These are phyloP conservation scores for Populus tomentosa DNA, from an alignment of 441 rosid genomes.

Conservation along the genomic window DNA sequence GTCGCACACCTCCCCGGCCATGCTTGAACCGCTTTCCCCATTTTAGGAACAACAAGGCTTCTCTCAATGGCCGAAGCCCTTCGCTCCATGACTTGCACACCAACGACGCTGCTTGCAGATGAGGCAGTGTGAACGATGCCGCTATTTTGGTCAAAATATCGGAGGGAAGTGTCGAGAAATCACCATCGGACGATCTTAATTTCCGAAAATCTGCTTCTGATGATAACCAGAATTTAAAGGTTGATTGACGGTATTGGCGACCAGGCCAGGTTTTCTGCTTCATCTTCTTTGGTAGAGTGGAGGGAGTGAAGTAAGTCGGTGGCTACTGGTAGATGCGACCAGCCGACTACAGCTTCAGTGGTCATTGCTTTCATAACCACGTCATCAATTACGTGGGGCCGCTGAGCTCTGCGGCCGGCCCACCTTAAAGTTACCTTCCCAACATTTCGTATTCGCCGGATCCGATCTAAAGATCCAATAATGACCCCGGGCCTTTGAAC, in stretches of 20 bases:
- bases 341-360: no score
- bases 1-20: conserved; percentile 60
- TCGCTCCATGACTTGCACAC: conserved; percentile 83
- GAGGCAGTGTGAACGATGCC: conserved; percentile 55
- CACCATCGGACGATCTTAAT: conserved; percentile 15
- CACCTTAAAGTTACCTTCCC: no score
- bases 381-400: no score
- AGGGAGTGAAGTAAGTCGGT: not conserved
- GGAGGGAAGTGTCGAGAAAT: conserved; percentile 65
- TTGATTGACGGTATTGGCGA: conserved; percentile 8
- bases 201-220: not conserved
- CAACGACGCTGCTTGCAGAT: conserved; percentile 62
- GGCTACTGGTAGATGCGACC: no score
- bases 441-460: no score
- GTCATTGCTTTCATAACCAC: no score
- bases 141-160: conserved; percentile 61
- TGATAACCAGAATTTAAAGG: not conserved
- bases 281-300: conserved; percentile 19
- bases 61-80: conserved; percentile 74
- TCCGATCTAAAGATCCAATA: no score
- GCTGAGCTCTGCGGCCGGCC: no score
- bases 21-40: conserved; percentile 87
- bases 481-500: no score
- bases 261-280: conserved; percentile 55
- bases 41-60: conserved; percentile 67